A percentile compares a stretch with the other conserved stretches of the same genome.
phyloP scores from a whole-genome alignment of 371 early-diverging fungal genomes.

The Mucor indicus region DNA sequence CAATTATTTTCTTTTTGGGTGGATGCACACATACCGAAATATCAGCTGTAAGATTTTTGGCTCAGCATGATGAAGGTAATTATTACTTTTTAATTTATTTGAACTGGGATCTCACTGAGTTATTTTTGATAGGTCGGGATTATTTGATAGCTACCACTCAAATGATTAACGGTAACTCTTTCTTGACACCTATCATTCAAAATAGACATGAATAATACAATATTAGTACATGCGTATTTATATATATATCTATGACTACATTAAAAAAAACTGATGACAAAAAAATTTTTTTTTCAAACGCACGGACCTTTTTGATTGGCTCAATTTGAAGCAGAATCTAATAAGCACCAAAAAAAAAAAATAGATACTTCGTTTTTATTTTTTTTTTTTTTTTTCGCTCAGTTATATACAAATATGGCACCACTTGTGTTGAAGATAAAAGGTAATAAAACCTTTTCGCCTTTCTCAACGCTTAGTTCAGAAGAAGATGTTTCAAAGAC shows the following conservation, averaged over 20 bases:
- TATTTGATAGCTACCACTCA: conserved; percentile 87
- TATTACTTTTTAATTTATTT: background rate
- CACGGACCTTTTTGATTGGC: conserved; percentile 11
- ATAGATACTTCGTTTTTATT: background rate
- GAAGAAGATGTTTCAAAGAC: conserved; percentile 72
- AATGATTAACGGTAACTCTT: conserved; percentile 77
- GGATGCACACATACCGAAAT: conserved; percentile 95
- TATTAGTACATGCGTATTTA: background rate
- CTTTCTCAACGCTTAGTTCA: conserved; percentile 67
- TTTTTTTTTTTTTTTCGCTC: conserved; percentile 7
- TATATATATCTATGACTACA: too few relatives aligned
- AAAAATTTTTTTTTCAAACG: background rate
- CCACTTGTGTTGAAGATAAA: conserved; percentile 76
- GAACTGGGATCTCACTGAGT: background rate
- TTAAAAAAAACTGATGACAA: background rate
- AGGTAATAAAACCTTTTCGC: conserved; percentile 71
- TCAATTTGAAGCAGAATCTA: background rate
- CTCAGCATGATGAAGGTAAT: conserved; percentile 72
- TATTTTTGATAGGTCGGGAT: conserved; percentile 58
- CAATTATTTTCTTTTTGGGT: conserved; percentile 90
- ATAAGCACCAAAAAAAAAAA: background rate
- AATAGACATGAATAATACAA: conserved; percentile 10
- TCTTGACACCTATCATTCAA: conserved; percentile 63
- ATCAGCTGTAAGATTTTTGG: conserved; percentile 80
- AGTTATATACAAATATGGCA: conserved; percentile 49